Percentiles rank a stretch among this genome's conserved stretches.
Evolutionary conservation across 1,284 basidiomycete species (phyloP).

Genomic region (Apiotrichum brassicae): DNA sequence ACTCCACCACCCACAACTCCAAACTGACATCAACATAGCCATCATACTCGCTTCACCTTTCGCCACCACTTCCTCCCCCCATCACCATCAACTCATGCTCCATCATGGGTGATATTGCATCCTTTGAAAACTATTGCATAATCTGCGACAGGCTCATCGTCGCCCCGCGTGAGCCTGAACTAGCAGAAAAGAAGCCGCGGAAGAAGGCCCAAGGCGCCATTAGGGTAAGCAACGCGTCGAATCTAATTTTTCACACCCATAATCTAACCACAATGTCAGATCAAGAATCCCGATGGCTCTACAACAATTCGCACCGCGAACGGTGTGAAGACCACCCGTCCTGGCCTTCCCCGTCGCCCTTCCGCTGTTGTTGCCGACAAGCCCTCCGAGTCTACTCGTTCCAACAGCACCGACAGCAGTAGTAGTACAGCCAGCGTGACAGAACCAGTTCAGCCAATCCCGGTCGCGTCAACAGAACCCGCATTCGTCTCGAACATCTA

Average conservation of each 20-base stretch:
- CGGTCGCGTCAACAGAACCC: background rate
- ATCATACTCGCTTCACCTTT: background rate
- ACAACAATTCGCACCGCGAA: conserved; percentile 39
- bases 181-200: conserved; percentile 17
- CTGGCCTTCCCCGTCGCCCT: conserved; percentile 23
- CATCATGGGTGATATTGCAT: conserved; percentile 16
- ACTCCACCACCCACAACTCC: background rate
- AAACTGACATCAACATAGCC: background rate
- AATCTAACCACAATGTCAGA: conserved; percentile 14
- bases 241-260: background rate
- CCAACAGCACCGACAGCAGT: background rate
- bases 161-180: conserved; percentile 11
- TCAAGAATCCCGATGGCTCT: conserved; percentile 42
- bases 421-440: no score
- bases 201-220: conserved; percentile 36
- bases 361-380: background rate
- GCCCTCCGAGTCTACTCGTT: background rate
- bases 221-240: conserved; percentile 27
- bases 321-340: conserved; percentile 36
- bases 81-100: background rate
- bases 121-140: conserved; percentile 40
- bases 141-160: conserved; percentile 39
- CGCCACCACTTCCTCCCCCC: background rate
- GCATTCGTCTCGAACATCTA: conserved; percentile 35
- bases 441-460: no score